Conservation (phyloP, 2,329 filamentous ascomycete genomes). For the Thielaviopsis ethacetica region DNA sequence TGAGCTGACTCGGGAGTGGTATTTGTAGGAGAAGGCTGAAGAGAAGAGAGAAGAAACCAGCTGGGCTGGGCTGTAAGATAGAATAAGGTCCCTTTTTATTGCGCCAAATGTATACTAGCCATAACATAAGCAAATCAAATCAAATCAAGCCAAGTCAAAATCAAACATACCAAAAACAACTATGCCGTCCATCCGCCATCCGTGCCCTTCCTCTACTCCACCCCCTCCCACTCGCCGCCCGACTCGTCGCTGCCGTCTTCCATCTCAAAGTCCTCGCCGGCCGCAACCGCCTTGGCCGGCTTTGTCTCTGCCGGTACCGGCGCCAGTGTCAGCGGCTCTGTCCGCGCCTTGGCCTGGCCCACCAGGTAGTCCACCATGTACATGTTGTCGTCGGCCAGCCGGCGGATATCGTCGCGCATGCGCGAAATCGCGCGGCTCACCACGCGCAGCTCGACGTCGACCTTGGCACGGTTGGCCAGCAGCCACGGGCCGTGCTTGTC, state of each 20-base stretch:
- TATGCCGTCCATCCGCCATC: too few species aligned
- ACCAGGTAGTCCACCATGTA: conserved; percentile 77
- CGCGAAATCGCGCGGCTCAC: conserved; percentile 65
- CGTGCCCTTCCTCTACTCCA: conserved; percentile 7
- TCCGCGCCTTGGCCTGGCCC: conserved; percentile 25
- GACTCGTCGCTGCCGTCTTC: conserved; percentile 23
- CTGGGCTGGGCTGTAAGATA: not conserved
- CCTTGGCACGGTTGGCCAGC: conserved; percentile 60
- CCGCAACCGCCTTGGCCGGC: conserved; percentile 13
- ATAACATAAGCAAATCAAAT: conserved; percentile 7
- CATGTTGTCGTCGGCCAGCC: conserved; percentile 71
- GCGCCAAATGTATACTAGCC: conserved; percentile 6
- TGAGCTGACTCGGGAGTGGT: not conserved
- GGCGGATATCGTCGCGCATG: conserved; percentile 69
- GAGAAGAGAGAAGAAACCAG: not conserved
- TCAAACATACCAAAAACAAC: not conserved
- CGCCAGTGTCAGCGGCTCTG: conserved; percentile 15
- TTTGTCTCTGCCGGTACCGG: conserved; percentile 7
- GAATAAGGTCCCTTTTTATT: conserved; percentile 8
- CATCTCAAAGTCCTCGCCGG: conserved; percentile 18
- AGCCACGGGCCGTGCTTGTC: conserved; percentile 74
- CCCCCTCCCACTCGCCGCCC: conserved; percentile 16
- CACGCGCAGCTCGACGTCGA: conserved; percentile 70
- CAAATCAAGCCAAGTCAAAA: conserved; percentile 2
- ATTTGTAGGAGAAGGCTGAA: not conserved